Base-by-base conservation (phyloP, 129 eudicot species). In the Helichrysum umbraculigerum region DNA sequence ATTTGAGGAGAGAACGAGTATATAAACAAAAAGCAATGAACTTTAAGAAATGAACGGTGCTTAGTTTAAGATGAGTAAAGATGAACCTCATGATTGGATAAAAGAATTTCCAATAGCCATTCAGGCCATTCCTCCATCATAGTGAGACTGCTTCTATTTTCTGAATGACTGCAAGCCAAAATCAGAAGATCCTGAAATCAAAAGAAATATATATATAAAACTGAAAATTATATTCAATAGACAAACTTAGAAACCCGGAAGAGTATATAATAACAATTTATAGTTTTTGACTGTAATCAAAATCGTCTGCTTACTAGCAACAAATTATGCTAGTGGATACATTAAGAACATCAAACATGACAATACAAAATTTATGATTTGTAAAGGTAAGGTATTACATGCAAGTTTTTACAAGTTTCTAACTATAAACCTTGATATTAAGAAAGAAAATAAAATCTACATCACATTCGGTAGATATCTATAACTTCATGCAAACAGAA, bases 101-200 rank as follows among this genome's bases (percentile, higher is more conserved):
- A 89, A 70, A 94, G 96, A 78, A 94, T 82, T 84, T 94, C 99
- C 89, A 94, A 82, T 78, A 94, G 91, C 99, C 99, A 94, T 68
- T 94, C 92, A 7, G 99, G 99, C 99, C 97, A 94, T 77, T 89
- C 99, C 34, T 91, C 97, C 99, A 94, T 94, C 58, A 79, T 80
- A 29, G 92, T 91, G 47, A 94, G 82, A 79, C 88, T 82, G 83
- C 70, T 84, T 78, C 99, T 84, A 41, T 94, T 94, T 79, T 91
- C 94, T 71, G 86, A 84, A 73, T 89, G 97, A 86, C 97, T 86
- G 90, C 97, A 91, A 81, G 97, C 96, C 93, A 94, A 86, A 91
- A 94, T 85, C 85, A 94, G 86, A 84, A 94, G 92, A 91, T 94
- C 99, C 99, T 94, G 97, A 78, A 86, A 91, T 80, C 83, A 86